phyloP scores from a whole-genome alignment of 495 filamentous ascomycete species.

The Astrothelium macrocarpum region DNA sequence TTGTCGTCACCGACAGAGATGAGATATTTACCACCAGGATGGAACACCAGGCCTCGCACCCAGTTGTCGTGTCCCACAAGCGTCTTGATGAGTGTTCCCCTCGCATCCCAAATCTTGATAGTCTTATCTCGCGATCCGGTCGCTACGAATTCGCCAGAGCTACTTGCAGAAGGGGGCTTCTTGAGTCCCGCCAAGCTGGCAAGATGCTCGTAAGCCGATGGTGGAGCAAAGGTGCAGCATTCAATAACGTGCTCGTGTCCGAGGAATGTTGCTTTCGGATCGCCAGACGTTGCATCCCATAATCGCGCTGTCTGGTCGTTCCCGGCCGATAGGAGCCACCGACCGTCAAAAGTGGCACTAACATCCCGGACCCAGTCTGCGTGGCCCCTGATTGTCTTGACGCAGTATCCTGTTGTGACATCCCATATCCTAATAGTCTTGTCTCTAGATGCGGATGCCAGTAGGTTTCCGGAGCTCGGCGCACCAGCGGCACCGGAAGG shows the following conservation, averaged over 20 bases:
- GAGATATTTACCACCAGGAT: conserved; percentile 89
- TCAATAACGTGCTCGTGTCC: conserved; percentile 87
- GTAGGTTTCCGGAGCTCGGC: conserved; percentile 58
- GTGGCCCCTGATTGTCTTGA: conserved; percentile 74
- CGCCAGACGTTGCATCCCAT: conserved; percentile 71
- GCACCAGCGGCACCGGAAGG: conserved; percentile 63
- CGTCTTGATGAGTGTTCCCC: conserved; percentile 80
- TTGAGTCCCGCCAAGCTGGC: conserved; percentile 74
- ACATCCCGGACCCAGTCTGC: conserved; percentile 88
- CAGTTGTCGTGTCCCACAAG: conserved; percentile 92
- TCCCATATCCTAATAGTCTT: conserved; percentile 85
- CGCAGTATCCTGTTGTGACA: conserved; percentile 83
- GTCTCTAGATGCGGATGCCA: conserved; percentile 74
- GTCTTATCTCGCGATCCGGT: conserved; percentile 87
- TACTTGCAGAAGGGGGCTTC: conserved; percentile 63
- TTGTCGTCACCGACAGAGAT: conserved; percentile 83
- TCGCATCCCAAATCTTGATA: conserved; percentile 80
- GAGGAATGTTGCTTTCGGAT: conserved; percentile 69
- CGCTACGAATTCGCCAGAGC: conserved; percentile 78
- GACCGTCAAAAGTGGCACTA: conserved; percentile 70
- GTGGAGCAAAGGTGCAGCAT: conserved; percentile 81
- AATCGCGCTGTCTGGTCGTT: conserved; percentile 72
- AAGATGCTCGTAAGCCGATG: conserved; percentile 65
- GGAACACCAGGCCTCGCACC: conserved; percentile 80
- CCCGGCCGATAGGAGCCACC: conserved; percentile 70